Evolutionary conservation across 148 eudicot genomes (phyloP).

Genomic region (Arbutus unedo): DNA sequence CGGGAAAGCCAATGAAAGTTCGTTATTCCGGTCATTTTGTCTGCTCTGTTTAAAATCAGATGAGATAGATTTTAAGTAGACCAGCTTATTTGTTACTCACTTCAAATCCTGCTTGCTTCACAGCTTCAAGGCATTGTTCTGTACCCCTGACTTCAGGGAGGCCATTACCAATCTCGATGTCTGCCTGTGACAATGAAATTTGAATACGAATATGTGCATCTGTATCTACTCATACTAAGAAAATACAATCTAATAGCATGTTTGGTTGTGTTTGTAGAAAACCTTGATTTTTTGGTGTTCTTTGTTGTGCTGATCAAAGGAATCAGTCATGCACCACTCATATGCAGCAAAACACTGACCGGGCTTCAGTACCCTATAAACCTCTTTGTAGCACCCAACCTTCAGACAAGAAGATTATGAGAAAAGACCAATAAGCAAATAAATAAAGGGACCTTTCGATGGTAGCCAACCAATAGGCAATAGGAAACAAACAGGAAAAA

Average conservation of each 20-base stretch:
- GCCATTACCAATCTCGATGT: slow-evolving; percentile 89
- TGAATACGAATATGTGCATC: neutral
- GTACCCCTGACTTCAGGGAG: slow-evolving; percentile 86
- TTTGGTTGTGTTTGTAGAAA: slow-evolving; percentile 3
- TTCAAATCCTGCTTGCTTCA: slow-evolving; percentile 92
- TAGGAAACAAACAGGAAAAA: neutral
- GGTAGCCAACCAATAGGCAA: neutral
- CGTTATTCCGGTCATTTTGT: neutral
- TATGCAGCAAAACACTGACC: slow-evolving; percentile 92
- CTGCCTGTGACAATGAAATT: slow-evolving; percentile 48
- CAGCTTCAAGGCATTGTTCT: slow-evolving; percentile 75
- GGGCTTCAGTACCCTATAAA: slow-evolving; percentile 81
- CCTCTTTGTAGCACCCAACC: slow-evolving; percentile 93
- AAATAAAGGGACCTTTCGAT: neutral
- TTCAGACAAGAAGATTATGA: slow-evolving; percentile 18
- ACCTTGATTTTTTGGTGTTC: slow-evolving; percentile 93
- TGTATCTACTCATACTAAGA: neutral
- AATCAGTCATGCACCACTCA: slow-evolving; percentile 95
- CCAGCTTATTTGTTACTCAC: slow-evolving; percentile 36
- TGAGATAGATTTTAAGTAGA: neutral
- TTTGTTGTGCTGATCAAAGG: slow-evolving; percentile 67
- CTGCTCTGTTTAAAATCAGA: neutral
- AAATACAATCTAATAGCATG: neutral
- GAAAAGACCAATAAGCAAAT: neutral
- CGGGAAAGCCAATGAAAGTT: neutral